A percentile compares a stretch with the other conserved stretches of the same genome.
Evolutionary conservation across 1,284 basidiomycete genomes (phyloP).

Genomic region (Acaromyces ingoldii): DNA sequence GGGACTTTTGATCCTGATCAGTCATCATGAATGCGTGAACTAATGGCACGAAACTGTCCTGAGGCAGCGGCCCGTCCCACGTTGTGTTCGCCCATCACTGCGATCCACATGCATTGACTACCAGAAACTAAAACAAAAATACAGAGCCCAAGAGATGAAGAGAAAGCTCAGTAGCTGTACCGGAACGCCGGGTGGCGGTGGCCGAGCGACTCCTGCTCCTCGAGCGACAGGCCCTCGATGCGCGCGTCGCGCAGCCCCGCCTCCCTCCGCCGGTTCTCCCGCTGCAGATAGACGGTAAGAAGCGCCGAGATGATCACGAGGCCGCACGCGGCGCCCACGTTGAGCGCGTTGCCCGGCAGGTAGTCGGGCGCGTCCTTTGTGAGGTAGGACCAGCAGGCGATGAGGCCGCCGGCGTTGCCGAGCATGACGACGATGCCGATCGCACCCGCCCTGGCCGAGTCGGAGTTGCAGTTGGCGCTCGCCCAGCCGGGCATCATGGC

Average conservation of each 20-base stretch:
- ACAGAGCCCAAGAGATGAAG: no score
- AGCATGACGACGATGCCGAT: slow-evolving; percentile 41
- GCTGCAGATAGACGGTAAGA: slow-evolving; percentile 18
- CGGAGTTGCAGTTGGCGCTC: slow-evolving; percentile 40
- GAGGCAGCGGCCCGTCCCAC: no score
- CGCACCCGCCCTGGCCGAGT: slow-evolving; percentile 37
- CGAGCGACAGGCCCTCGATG: slow-evolving; percentile 12
- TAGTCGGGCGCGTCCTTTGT: slow-evolving; percentile 24
- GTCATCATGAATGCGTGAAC: no score
- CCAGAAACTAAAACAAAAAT: no score
- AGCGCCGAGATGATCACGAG: slow-evolving; percentile 14
- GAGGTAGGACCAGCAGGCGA: slow-evolving; percentile 43
- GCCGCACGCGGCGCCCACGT: slow-evolving; percentile 13
- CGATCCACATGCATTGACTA: no score
- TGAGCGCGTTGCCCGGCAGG: slow-evolving; percentile 27
- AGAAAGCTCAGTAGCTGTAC: slow-evolving; percentile 16
- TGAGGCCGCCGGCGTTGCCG: slow-evolving; percentile 47
- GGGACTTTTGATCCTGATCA: no score
- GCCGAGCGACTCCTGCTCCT: slow-evolving; percentile 22
- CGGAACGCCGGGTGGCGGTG: slow-evolving; percentile 24
- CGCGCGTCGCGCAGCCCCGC: slow-evolving; percentile 12
- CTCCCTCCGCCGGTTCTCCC: slow-evolving; percentile 22
- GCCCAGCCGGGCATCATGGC: slow-evolving; percentile 31
- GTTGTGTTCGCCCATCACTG: no score
- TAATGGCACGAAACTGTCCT: no score